Base-by-base conservation (phyloP, 177 flowering plant genomes). In the Vitis hybrid region DNA sequence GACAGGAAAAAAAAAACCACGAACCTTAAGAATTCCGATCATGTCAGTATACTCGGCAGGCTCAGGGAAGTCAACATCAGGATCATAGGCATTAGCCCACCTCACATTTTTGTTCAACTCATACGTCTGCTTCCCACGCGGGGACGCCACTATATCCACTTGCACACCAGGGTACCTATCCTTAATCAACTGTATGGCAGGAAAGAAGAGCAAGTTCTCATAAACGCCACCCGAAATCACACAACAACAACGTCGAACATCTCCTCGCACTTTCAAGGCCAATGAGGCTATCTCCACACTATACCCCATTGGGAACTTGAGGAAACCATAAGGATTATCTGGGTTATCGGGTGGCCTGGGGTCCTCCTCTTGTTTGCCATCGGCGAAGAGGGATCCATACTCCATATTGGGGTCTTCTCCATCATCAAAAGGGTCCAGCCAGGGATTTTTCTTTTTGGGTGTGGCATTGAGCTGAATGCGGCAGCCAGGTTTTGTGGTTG, bases 21-120 rank as follows among this genome's bases (percentile, higher is more conserved):
- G 7, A 59, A 91, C 98, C 96, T 85, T 91, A 10, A 94, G 82
- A 39, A 88, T 9, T 71, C 98, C 98, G 52, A 90, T 19, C 90
- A 91, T 89, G 78, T 93, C 98, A 10, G 87, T 84, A 31, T 90
- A 94, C 73, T 85, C 97, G 10, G 86, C 90, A 0, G 96, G 96
- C 0, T 85, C 92, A 18, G 96, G 97, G 59, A 79, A 93, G 55
- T 84, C 77, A 62, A 87, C 89, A 67, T 94, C 94, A 1, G 75
- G 80, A 67, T 94, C 97, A 71, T 88, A 89, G 1, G 54, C 94
- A 85, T 81, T 70, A 51, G 98, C 92, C 92, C 92, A 92, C 67
- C 97, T 84, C 67, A 94, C 97, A 79, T 94, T 94, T 79, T 94
- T 94, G 71, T 94, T 94, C 77, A 94, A 19, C 79, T 92, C 98